Percentiles rank a stretch among this genome's conserved stretches.
Conservation (phyloP, 2,329 filamentous ascomycete species). For the Aspergillus ibericus region DNA sequence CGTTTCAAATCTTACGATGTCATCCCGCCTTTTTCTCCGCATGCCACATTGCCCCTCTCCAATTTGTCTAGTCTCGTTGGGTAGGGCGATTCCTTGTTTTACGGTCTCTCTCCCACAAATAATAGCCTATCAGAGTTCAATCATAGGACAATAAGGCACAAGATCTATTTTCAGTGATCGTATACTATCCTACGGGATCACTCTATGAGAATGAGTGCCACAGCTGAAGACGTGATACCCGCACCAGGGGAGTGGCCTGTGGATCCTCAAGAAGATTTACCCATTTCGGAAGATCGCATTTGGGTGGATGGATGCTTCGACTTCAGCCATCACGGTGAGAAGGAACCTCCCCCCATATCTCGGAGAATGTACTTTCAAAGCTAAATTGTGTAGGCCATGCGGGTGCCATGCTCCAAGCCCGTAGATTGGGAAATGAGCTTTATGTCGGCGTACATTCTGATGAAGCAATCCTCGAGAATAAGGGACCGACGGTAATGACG, state of each 20-base stretch:
- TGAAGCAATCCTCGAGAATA: slow-evolving; percentile 92
- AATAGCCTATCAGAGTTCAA: background rate
- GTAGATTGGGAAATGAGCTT: slow-evolving; percentile 83
- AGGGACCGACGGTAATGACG: slow-evolving; percentile 96
- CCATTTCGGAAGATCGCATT: slow-evolving; percentile 68
- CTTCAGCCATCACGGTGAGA: slow-evolving; percentile 90
- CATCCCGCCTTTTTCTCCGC: background rate
- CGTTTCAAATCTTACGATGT: background rate
- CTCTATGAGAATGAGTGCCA: slow-evolving; percentile 14
- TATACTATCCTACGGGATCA: background rate
- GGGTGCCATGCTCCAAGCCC: slow-evolving; percentile 93
- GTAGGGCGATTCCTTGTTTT: background rate
- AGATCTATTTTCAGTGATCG: background rate
- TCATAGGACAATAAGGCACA: background rate
- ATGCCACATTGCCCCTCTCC: background rate
- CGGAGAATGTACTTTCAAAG: slow-evolving; percentile 3
- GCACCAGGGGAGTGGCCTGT: slow-evolving; percentile 62
- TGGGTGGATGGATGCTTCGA: slow-evolving; percentile 99
- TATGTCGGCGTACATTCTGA: slow-evolving; percentile 94
- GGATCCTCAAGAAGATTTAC: slow-evolving; percentile 60
- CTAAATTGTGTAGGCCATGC: slow-evolving; percentile 69
- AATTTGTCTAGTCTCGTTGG: background rate
- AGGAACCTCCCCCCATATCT: background rate
- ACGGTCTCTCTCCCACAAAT: background rate
- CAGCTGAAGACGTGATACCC: slow-evolving; percentile 47